Evolutionary conservation across 2,329 filamentous ascomycete species (phyloP), one percentile per base, ranked within the genome.

Genomic region (Monosporascus sp.): DNA sequence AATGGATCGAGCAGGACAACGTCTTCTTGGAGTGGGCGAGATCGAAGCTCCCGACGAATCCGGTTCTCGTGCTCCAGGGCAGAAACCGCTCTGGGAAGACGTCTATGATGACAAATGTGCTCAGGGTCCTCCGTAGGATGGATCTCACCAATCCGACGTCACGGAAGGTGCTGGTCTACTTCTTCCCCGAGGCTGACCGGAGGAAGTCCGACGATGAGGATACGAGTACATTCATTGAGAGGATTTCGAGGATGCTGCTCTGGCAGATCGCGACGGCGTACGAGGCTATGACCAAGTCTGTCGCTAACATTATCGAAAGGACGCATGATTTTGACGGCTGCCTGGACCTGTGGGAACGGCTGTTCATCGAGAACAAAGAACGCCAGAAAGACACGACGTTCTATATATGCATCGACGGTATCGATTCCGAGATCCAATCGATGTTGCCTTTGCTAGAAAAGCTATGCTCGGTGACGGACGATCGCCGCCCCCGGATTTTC

Each of bases 231-330:
- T 45, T 55, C 18, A 43, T 67, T 22, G 61, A 65, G 37, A 28
- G 61, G 1, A 57, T 66, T 22, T 61, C 65, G 8, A 59, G 64
- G 40, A 61, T 62, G 17, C 51, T 68, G 14, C 57, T 71, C 22
- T 70, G 67, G 63, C 68, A 71, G 54, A 61, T 70, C 18, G 60
- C 63, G 1, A 66, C 63, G 20, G 61, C 64, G 5, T 65, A 68
- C 18, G 66, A 67, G 49, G 62, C 67, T 1, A 67, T 69, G 60
- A 64, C 65, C 20, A 70, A 68, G 55, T 63, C 65, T 5, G 60
- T 67, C 5, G 64, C 60, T 38, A 59, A 60, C 38, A 63, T 62
- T 9, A 56, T 66, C 6, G 65, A 69, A 51, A 56, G 53, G 37
- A 54, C 57, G 8, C 37, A 53, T 11, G 57, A 59, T 26, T 66